Conservation (phyloP, 2,329 filamentous ascomycete genomes). For the Xylaria sp. region DNA sequence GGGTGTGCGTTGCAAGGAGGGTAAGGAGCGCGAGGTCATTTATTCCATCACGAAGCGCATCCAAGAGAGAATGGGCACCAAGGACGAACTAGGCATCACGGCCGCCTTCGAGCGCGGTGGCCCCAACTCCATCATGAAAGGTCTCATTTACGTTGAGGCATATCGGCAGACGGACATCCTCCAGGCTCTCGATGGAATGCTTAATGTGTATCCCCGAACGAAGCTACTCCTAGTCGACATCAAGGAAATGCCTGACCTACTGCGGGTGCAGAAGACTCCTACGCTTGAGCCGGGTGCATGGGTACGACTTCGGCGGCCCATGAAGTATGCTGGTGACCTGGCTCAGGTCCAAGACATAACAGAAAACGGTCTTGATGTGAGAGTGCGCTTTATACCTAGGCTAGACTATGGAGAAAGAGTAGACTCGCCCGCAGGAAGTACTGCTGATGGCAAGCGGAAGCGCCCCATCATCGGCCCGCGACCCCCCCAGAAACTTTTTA, state of each 20-base stretch:
- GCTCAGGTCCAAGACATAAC: slow-evolving; percentile 94
- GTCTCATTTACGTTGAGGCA: slow-evolving; percentile 95
- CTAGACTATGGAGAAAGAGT: slow-evolving; percentile 92
- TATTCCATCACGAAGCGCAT: slow-evolving; percentile 89
- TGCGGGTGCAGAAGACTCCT: slow-evolving; percentile 88
- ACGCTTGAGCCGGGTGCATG: slow-evolving; percentile 88
- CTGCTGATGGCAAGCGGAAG: slow-evolving; percentile 80
- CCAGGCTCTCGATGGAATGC: slow-evolving; percentile 82
- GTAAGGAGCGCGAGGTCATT: slow-evolving; percentile 93
- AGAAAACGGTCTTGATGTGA: slow-evolving; percentile 89
- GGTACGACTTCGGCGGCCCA: slow-evolving; percentile 84
- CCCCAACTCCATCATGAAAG: slow-evolving; percentile 83
- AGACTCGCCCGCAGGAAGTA: slow-evolving; percentile 63
- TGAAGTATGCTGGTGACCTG: slow-evolving; percentile 87
- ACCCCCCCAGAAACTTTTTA: slow-evolving; percentile 91
- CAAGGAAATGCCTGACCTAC: slow-evolving; percentile 97
- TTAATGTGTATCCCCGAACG: slow-evolving; percentile 88
- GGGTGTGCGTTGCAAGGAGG: slow-evolving; percentile 91
- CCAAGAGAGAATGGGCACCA: slow-evolving; percentile 80
- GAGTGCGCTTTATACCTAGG: slow-evolving; percentile 87
- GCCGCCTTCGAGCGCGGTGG: slow-evolving; percentile 91
- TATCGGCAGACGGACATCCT: slow-evolving; percentile 87
- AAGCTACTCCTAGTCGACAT: slow-evolving; percentile 92
- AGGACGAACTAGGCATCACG: slow-evolving; percentile 84
- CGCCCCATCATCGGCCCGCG: slow-evolving; percentile 72